Conservation (phyloP, 495 filamentous ascomycete genomes). For the Penicillium soppii region DNA sequence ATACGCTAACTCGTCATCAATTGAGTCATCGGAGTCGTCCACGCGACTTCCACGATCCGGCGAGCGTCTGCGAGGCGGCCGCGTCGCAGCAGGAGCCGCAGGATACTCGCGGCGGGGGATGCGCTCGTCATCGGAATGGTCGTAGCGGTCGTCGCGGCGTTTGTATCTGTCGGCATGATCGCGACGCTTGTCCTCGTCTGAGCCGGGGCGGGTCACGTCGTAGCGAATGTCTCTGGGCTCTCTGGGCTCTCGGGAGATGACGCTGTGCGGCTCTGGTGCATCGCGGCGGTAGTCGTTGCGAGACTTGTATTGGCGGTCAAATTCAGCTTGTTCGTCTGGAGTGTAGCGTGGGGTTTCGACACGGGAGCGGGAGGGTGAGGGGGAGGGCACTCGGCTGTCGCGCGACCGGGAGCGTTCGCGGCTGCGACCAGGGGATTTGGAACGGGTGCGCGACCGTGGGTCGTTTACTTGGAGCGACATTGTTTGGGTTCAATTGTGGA, state of each 20-base stretch:
- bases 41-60: slow-evolving; percentile 30
- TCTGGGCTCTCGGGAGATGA: background rate
- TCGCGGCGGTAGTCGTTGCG: slow-evolving; percentile 17
- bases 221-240: slow-evolving; percentile 42
- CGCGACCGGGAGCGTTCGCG: slow-evolving; percentile 53
- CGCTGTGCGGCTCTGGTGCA: background rate
- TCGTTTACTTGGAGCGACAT: slow-evolving; percentile 58
- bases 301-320: slow-evolving; percentile 30
- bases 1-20: slow-evolving; percentile 40
- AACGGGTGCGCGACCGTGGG: slow-evolving; percentile 58
- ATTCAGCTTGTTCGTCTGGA: slow-evolving; percentile 24
- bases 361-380: slow-evolving; percentile 18
- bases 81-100: slow-evolving; percentile 8
- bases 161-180: slow-evolving; percentile 22
- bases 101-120: slow-evolving; percentile 14
- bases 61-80: slow-evolving; percentile 21
- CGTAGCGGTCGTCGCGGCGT: slow-evolving; percentile 32
- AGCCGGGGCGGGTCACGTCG: slow-evolving; percentile 45
- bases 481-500: slow-evolving; percentile 8
- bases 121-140: slow-evolving; percentile 35
- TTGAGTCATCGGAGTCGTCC: slow-evolving; percentile 41
- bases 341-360: slow-evolving; percentile 20
- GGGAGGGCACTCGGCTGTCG: slow-evolving; percentile 41
- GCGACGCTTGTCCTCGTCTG: slow-evolving; percentile 43
- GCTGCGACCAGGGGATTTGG: slow-evolving; percentile 56